Evolutionary conservation across 2,329 filamentous ascomycete species (phyloP).

Genomic region (Ilyonectria destructans): DNA sequence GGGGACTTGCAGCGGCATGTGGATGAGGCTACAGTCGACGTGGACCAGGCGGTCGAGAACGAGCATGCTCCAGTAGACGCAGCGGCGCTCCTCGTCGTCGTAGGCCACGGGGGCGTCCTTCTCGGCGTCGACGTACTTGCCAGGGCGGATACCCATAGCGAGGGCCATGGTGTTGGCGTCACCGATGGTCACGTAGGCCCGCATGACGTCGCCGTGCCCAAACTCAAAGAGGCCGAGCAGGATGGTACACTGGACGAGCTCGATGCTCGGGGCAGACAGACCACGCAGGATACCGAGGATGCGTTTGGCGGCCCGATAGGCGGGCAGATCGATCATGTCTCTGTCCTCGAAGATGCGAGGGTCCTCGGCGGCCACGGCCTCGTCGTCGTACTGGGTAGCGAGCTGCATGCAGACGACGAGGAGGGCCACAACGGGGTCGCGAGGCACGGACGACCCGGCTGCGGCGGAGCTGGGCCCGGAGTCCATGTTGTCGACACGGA

Average conservation of each 20-base stretch:
- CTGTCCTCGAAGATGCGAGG: constrained; percentile 50
- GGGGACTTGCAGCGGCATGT: constrained; percentile 55
- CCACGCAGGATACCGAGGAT: constrained; percentile 56
- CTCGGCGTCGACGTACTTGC: constrained; percentile 54
- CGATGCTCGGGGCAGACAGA: constrained; percentile 55
- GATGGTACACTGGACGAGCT: constrained; percentile 60
- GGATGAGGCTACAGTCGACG: constrained; percentile 51
- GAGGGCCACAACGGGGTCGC: constrained; percentile 54
- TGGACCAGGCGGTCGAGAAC: constrained; percentile 60
- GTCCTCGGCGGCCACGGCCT: constrained; percentile 50
- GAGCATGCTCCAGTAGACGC: constrained; percentile 62
- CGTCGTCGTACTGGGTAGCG: constrained; percentile 57
- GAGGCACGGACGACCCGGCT: constrained; percentile 26
- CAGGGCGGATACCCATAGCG: constrained; percentile 56
- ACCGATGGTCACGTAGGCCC: constrained; percentile 61
- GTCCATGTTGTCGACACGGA: constrained; percentile 44
- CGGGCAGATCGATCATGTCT: constrained; percentile 59
- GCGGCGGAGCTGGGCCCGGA: not conserved
- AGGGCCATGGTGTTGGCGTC: constrained; percentile 58
- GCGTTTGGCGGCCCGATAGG: constrained; percentile 59
- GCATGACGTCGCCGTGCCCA: constrained; percentile 59
- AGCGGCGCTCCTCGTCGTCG: constrained; percentile 59
- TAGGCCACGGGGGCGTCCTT: constrained; percentile 48
- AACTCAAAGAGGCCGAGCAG: constrained; percentile 62
- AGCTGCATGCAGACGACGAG: constrained; percentile 63